Evolutionary conservation across 805 yeast genomes (phyloP).

Genomic region (Ogataea neopini): DNA sequence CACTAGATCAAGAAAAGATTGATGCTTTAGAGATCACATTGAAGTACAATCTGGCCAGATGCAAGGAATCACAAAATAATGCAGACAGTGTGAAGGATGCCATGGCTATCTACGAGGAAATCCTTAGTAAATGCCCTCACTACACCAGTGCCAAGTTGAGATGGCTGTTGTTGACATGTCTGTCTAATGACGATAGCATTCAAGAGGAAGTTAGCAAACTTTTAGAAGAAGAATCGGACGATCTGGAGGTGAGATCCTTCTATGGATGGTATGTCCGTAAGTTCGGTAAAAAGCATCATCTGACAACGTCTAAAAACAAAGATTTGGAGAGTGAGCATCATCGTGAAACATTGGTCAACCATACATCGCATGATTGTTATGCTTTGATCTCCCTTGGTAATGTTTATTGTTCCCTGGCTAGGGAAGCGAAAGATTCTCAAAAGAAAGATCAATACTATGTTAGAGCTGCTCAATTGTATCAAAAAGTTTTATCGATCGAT

Average conservation of each 20-base stretch:
- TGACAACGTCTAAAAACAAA: constrained; percentile 44
- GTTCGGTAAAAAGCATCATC: constrained; percentile 52
- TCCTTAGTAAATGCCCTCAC: constrained; percentile 62
- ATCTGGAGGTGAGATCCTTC: constrained; percentile 84
- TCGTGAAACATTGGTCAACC: constrained; percentile 78
- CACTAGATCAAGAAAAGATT: constrained; percentile 19
- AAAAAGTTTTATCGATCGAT: constrained; percentile 84
- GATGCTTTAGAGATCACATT: constrained; percentile 44
- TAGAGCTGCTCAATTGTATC: constrained; percentile 89
- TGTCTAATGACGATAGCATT: constrained; percentile 49
- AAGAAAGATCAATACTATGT: constrained; percentile 73
- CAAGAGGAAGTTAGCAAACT: constrained; percentile 56
- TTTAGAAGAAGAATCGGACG: constrained; percentile 52
- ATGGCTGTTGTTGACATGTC: constrained; percentile 58
- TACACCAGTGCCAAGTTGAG: constrained; percentile 79
- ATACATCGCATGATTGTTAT: constrained; percentile 85
- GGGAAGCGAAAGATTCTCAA: constrained; percentile 63
- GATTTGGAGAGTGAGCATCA: constrained; percentile 76
- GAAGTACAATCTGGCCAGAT: constrained; percentile 76
- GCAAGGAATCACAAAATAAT: constrained; percentile 39
- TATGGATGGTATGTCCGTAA: constrained; percentile 85
- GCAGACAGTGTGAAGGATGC: constrained; percentile 32
- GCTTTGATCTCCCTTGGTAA: constrained; percentile 90
- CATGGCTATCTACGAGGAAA: constrained; percentile 48
- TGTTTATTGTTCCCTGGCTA: constrained; percentile 77